These are phyloP conservation scores for Truncatella angustata DNA, from an alignment of 2,329 filamentous ascomycete species.

Conservation along the genomic window DNA sequence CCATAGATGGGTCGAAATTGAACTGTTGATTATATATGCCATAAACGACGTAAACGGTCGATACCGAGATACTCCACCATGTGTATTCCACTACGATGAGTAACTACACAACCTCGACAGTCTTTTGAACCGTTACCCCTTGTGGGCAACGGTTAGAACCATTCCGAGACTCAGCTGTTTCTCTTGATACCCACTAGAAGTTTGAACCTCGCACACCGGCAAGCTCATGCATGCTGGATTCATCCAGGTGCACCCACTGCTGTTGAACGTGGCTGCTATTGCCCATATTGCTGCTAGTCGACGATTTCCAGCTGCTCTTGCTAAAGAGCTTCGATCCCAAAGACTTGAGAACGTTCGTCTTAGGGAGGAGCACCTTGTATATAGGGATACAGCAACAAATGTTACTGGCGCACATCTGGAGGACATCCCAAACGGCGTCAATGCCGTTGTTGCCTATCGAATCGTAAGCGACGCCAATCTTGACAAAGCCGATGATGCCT, in stretches of 20 bases:
- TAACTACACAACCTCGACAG: background rate
- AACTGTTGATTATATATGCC: too few species aligned
- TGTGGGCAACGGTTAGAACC: background rate
- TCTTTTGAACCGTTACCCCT: background rate
- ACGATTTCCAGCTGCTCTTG: background rate
- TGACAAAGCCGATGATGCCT: conserved; percentile 12
- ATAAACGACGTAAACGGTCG: too few species aligned
- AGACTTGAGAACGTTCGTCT: conserved; percentile 2
- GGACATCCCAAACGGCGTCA: conserved; percentile 10
- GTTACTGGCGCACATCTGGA: conserved; percentile 14
- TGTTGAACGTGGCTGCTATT: background rate
- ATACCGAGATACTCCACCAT: too few species aligned
- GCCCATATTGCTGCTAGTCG: background rate
- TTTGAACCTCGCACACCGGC: background rate
- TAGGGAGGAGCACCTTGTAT: conserved; percentile 12
- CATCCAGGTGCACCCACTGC: background rate
- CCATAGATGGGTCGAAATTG: too few species aligned
- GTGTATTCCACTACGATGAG: background rate
- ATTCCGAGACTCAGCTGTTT: background rate
- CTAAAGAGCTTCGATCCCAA: background rate
- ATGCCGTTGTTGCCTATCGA: conserved; percentile 7
- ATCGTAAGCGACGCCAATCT: conserved; percentile 10
- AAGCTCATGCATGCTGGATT: background rate
- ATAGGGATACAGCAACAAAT: conserved; percentile 16
- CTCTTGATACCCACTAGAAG: background rate